Evolutionary conservation across 2,329 filamentous ascomycete genomes (phyloP).

Genomic region (Exophiala xenobiotica): DNA sequence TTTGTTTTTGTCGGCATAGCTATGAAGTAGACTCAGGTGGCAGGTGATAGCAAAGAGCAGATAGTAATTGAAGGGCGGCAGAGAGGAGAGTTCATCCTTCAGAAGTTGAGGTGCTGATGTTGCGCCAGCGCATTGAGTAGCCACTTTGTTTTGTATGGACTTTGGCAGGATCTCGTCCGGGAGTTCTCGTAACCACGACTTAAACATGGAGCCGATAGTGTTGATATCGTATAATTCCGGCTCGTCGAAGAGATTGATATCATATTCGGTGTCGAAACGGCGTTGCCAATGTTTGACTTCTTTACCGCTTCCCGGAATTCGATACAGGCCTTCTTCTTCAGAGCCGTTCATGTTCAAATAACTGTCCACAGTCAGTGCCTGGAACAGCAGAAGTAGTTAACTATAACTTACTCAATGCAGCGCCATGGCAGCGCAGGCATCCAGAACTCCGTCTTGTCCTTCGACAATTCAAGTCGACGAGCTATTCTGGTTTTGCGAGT

Average conservation of each 20-base stretch:
- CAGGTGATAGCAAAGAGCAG: conserved; percentile 96
- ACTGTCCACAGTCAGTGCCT: conserved; percentile 38
- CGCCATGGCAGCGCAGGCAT: conserved; percentile 96
- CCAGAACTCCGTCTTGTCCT: conserved; percentile 97
- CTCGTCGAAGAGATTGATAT: conserved; percentile 87
- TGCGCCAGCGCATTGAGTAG: conserved; percentile 74
- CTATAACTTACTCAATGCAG: conserved; percentile 78
- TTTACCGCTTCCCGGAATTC: conserved; percentile 84
- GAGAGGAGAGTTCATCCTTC: conserved; percentile 84
- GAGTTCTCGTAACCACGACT: conserved; percentile 92
- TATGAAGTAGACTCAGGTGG: conserved; percentile 85
- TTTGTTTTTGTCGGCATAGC: conserved; percentile 93
- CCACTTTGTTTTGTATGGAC: conserved; percentile 73
- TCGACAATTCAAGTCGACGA: conserved; percentile 79
- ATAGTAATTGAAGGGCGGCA: conserved; percentile 98
- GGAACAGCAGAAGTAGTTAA: background rate
- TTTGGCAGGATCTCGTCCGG: conserved; percentile 93
- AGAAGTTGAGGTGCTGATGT: conserved; percentile 80
- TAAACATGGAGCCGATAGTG: conserved; percentile 93
- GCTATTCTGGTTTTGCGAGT: conserved; percentile 89
- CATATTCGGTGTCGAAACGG: conserved; percentile 80
- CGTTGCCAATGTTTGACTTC: conserved; percentile 93
- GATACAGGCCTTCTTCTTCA: conserved; percentile 89
- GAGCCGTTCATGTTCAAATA: conserved; percentile 93
- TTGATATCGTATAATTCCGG: conserved; percentile 92